A percentile compares a stretch with the other conserved stretches of the same genome.
These are phyloP conservation scores for Pseudogymnoascus sp. DNA, from an alignment of 2,329 filamentous ascomycete genomes.

Conservation along the genomic window DNA sequence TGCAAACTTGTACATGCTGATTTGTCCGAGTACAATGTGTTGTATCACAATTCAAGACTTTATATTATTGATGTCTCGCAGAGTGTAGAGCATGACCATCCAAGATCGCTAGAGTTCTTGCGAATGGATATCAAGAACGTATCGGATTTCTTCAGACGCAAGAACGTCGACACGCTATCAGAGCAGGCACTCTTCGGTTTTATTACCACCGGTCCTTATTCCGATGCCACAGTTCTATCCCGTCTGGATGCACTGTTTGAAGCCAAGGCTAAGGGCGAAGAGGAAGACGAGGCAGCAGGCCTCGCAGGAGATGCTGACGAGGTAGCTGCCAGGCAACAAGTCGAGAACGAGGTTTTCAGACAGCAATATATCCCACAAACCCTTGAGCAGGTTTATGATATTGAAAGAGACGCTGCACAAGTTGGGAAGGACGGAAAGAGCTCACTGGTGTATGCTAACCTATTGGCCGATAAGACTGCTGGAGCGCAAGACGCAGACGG, in stretches of 20 bases:
- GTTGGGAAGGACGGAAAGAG: slow-evolving; percentile 65
- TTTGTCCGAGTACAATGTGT: slow-evolving; percentile 94
- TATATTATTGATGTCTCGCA: slow-evolving; percentile 98
- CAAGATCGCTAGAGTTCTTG: slow-evolving; percentile 82
- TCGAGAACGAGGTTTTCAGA: slow-evolving; percentile 87
- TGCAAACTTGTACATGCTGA: slow-evolving; percentile 92
- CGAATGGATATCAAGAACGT: slow-evolving; percentile 99
- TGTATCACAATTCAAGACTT: slow-evolving; percentile 75
- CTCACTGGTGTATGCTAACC: slow-evolving; percentile 75
- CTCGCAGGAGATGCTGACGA: slow-evolving; percentile 44
- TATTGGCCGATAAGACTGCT: slow-evolving; percentile 64
- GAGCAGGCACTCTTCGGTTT: slow-evolving; percentile 82
- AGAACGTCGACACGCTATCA: slow-evolving; percentile 72
- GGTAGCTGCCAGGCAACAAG: slow-evolving; percentile 52
- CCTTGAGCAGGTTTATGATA: slow-evolving; percentile 90
- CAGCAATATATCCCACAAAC: slow-evolving; percentile 96
- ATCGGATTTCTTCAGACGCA: slow-evolving; percentile 80
- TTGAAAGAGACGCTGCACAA: slow-evolving; percentile 80
- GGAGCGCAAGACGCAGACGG: slow-evolving; percentile 35
- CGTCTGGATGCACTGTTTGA: slow-evolving; percentile 62
- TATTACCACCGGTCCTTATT: slow-evolving; percentile 58
- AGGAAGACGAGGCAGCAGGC: slow-evolving; percentile 51
- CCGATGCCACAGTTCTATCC: slow-evolving; percentile 53
- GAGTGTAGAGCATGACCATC: slow-evolving; percentile 94
- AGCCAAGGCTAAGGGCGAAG: slow-evolving; percentile 42